A percentile compares a stretch with the other conserved stretches of the same genome.
Evolutionary conservation across 1,284 basidiomycete genomes (phyloP).

Genomic region (Lignosus rhinocerotis): DNA sequence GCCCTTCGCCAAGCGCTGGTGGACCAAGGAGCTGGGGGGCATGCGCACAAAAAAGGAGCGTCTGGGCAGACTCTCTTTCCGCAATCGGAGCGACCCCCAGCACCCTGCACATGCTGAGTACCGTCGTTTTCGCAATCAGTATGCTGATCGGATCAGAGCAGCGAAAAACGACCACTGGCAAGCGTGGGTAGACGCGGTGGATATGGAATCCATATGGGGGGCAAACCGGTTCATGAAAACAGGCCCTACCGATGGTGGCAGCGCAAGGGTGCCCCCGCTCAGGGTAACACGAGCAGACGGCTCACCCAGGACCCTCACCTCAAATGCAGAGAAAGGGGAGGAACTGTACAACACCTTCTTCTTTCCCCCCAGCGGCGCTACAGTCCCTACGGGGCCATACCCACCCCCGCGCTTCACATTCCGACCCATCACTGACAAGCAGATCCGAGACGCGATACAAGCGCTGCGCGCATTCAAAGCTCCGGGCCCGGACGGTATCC

Average conservation of each 20-base stretch:
- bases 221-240: conserved; percentile 33
- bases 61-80: conserved; percentile 28
- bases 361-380: too few species aligned
- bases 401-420: too few species aligned
- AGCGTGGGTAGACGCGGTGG: conserved; percentile 34
- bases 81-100: conserved; percentile 32
- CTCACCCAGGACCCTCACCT: too few species aligned
- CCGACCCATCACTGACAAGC: too few species aligned
- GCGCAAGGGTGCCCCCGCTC: conserved; percentile 33
- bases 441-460: too few species aligned
- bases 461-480: too few species aligned
- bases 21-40: conserved; percentile 28
- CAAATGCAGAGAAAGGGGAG: too few species aligned
- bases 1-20: conserved; percentile 32
- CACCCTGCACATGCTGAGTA: conserved; percentile 30
- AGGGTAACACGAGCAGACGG: too few species aligned
- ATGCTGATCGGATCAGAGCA: conserved; percentile 30
- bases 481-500: too few species aligned
- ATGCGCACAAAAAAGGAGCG: conserved; percentile 27
- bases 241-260: conserved; percentile 33
- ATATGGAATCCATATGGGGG: conserved; percentile 32
- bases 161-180: conserved; percentile 38
- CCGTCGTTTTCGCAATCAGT: conserved; percentile 26
- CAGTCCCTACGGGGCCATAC: too few species aligned
- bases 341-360: too few species aligned